Evolutionary conservation across 345 rosid genomes (phyloP).

Genomic region (Lumnitzera littorea): DNA sequence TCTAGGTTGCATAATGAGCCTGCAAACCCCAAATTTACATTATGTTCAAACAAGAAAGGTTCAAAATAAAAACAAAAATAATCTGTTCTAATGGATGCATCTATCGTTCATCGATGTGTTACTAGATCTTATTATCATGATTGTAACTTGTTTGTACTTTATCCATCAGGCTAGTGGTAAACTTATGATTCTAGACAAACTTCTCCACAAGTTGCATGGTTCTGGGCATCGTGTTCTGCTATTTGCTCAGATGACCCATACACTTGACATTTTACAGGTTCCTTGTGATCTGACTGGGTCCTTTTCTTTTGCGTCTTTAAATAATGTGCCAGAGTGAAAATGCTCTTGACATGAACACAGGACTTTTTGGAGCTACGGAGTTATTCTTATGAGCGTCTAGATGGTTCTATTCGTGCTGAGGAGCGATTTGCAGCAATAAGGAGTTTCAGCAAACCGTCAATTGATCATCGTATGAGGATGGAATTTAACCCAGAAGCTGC

Average conservation of each 20-base stretch:
- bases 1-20: no score
- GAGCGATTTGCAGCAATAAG: slow-evolving; percentile 92
- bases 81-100: no score
- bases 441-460: slow-evolving; percentile 47
- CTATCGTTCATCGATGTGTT: no score
- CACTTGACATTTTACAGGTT: slow-evolving; percentile 92
- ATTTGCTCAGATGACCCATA: slow-evolving; percentile 88
- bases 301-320: background rate
- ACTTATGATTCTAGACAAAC: slow-evolving; percentile 63
- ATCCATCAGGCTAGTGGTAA: slow-evolving; percentile 72
- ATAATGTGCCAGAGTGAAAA: background rate
- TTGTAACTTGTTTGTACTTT: slow-evolving; percentile 3
- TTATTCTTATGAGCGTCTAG: slow-evolving; percentile 90
- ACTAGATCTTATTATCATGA: no score
- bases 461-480: slow-evolving; percentile 20
- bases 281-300: slow-evolving; percentile 4
- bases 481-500: slow-evolving; percentile 39
- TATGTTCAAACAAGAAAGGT: no score
- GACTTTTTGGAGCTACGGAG: slow-evolving; percentile 78
- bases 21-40: no score
- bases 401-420: slow-evolving; percentile 91
- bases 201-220: slow-evolving; percentile 52
- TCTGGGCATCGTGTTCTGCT: slow-evolving; percentile 81
- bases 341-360: slow-evolving; percentile 23
- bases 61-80: no score